phyloP scores from a whole-genome alignment of 164 flowering plant genomes.

The Macadamia integrifolia region DNA sequence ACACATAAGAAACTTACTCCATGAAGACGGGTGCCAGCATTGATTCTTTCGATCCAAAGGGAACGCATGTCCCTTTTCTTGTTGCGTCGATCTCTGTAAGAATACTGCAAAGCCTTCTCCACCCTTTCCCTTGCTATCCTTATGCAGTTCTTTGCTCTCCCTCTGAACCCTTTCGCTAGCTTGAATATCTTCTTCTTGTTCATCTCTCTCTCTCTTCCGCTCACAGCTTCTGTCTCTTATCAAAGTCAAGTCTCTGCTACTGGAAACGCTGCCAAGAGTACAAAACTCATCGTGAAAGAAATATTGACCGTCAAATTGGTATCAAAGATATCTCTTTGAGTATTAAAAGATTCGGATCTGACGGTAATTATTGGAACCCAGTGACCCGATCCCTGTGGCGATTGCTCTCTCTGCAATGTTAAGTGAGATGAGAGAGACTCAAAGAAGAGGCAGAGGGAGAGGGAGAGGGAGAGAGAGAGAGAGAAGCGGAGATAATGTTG shows the following conservation, averaged over 20 bases:
- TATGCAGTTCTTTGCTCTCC: slow-evolving; percentile 90
- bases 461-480: slow-evolving; percentile 3
- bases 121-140: slow-evolving; percentile 88
- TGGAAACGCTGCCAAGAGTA: too few species aligned
- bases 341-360: too few species aligned
- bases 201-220: slow-evolving; percentile 7
- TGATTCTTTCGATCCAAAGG: slow-evolving; percentile 93
- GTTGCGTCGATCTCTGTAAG: slow-evolving; percentile 79
- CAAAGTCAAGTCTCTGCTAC: too few species aligned
- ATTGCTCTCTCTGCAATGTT: background rate
- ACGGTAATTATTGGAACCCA: too few species aligned
- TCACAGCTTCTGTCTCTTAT: too few species aligned
- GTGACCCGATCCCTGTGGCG: background rate
- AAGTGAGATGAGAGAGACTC: background rate
- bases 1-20: slow-evolving; percentile 38
- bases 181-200: slow-evolving; percentile 42
- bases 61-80: slow-evolving; percentile 96
- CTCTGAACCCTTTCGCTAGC: slow-evolving; percentile 84
- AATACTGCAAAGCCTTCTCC: slow-evolving; percentile 88
- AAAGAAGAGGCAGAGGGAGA: background rate
- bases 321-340: too few species aligned
- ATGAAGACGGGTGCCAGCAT: slow-evolving; percentile 76
- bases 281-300: too few species aligned
- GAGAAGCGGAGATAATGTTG: slow-evolving; percentile 22
- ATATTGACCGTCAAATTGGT: too few species aligned